Evolutionary conservation across 148 eudicot genomes (phyloP), one percentile per base, ranked within the genome.

Genomic region (Talinum fruticosum): DNA sequence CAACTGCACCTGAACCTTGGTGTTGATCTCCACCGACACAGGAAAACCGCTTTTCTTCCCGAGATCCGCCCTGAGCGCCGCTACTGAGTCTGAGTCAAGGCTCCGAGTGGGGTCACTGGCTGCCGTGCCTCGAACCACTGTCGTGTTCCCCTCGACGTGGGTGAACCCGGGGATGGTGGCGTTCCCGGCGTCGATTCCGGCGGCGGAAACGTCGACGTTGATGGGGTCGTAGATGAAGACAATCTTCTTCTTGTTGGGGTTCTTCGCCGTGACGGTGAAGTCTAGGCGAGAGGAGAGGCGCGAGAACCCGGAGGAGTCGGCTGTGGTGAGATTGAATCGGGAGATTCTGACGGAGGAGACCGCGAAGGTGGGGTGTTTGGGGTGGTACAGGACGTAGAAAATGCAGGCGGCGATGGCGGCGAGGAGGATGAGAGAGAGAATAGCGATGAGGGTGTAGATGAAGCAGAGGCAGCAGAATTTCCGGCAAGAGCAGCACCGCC

Each of bases 381-480:
- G 99, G 80, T 81, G 88, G 91, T 96, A 96, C 19, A 96, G 81
- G 29, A 84, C 81, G 91, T 96, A 93, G 68, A 88, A 78, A 30
- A 86, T 82, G 73, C 89, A 86, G 18, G 81, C 93, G 66, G 88
- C 87, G 54, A 90, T 91, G 71, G 93, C 91, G 72, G 90, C 90
- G 30, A 89, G 71, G 70, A 93, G 87, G 76, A 93, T 51, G 79
- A 93, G 72, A 62, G 49, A 69, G 36, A 84, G 72, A n/a, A 93
- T 30, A 73, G 84, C 6, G 78, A 93, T 84, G 15, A 87, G 51
- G 0, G 90, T 83, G 86, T 97, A 96, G 79, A 86, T 80, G 86
- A 87, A 91, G 75, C 86, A 82, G n/a, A 87, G 81, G 79, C 97
- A 93, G 85, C 86, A 79, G 85, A 85, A 86, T 75, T 84, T 78